A percentile compares a stretch with the other conserved stretches of the same genome.
phyloP scores from a whole-genome alignment of 202 grass and related monocot genomes.

The Tripidium arundinaceum region DNA sequence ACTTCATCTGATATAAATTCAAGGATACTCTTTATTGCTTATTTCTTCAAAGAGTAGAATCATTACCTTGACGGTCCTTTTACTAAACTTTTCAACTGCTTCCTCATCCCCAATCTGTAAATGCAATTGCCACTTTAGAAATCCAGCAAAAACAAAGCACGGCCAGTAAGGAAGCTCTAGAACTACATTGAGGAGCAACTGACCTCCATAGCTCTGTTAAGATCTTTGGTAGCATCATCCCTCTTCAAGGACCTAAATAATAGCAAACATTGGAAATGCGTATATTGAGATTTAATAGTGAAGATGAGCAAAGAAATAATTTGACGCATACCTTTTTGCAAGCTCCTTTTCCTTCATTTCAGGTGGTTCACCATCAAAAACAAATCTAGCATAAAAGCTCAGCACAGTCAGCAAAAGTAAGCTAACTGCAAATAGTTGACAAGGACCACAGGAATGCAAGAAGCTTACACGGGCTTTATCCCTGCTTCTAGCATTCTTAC shows the following conservation, averaged over 20 bases:
- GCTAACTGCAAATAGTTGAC: constrained; percentile 14
- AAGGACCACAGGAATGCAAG: constrained; percentile 16
- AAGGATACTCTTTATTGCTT: background rate
- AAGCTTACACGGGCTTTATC: constrained; percentile 88
- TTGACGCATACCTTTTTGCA: constrained; percentile 55
- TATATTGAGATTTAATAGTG: background rate
- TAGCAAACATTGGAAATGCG: constrained; percentile 1
- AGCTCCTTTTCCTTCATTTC: constrained; percentile 81
- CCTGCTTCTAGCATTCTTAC: constrained; percentile 82
- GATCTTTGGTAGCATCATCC: constrained; percentile 63
- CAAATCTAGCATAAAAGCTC: constrained; percentile 59
- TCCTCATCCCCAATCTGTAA: constrained; percentile 69
- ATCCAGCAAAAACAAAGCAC: constrained; percentile 16
- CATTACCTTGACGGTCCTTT: constrained; percentile 87
- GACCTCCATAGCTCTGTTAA: constrained; percentile 74
- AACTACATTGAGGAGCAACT: constrained; percentile 27
- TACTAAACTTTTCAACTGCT: constrained; percentile 82
- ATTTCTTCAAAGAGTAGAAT: constrained; percentile 22
- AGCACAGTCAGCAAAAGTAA: constrained; percentile 12
- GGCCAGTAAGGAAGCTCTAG: background rate
- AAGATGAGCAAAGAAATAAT: constrained; percentile 13
- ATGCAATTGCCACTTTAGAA: constrained; percentile 31
- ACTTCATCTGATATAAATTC: constrained; percentile 22
- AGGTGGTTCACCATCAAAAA: constrained; percentile 93
- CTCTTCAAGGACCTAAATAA: constrained; percentile 69